Base-by-base conservation (phyloP, 2,329 filamentous ascomycete species). In the Nannizziopsis barbatae region DNA sequence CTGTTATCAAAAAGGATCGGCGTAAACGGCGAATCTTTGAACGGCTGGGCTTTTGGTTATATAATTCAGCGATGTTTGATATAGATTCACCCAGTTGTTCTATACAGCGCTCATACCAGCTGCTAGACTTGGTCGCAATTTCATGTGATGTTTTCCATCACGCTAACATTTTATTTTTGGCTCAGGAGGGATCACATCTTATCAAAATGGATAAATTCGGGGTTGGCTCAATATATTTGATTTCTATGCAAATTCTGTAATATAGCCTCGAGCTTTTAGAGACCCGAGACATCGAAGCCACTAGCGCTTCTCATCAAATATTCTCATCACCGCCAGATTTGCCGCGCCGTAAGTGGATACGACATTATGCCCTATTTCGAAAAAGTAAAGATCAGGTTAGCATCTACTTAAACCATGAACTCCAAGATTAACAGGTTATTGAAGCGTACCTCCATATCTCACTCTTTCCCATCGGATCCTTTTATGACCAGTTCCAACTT, bases 381-480 rank as follows among this genome's bases (percentile, higher is more conserved):
- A 30, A 18, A 42, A 40, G 20, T 12, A 17, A 39, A 31, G n/a
- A 45, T 18, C 30, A 35, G 11, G 12, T 30, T 27, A 27, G 22
- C 22, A 7, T n/a, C 12, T 11, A 14, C 8, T 6, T 37, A 46
- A 9, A 41, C 8, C 10, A 41, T n/a, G 11, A 41, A 37, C 2
- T 37, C 3, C 14, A 11, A 5, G 36, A 4, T 7, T 27, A 4
- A 27, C 22, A 20, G 8, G 27, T 32, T 2, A 3, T 3, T 15
- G 15, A 36, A 38, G 62, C 61, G 52, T 63, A 64, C 69, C 69
- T 44, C 69, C 69, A 46, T 70, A 66, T 46, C 58, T 56, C 30
- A 71, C 62, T 43, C 65, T 64, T 49, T 71, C 65, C 69, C 69
- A 72, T 27, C 65, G 56, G 4, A 71, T 64, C 36, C 53, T 64